Conservation (phyloP, 208 protist species). For the Crithidia expoeki region DNA sequence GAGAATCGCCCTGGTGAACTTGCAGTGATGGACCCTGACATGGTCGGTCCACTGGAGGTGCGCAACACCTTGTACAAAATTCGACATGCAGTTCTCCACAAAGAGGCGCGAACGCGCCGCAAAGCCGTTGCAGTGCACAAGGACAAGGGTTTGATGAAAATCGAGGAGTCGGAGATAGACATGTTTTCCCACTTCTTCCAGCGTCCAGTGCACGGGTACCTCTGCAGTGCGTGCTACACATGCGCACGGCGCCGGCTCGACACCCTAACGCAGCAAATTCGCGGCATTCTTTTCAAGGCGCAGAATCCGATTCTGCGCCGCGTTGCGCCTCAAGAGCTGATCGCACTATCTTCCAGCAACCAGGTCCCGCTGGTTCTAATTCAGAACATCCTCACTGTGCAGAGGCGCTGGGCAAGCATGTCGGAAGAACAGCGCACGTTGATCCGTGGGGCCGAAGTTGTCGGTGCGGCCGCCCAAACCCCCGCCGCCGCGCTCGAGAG, state of each 20-base stretch:
- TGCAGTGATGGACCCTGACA: constrained; percentile 44
- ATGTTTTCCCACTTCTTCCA: constrained; percentile 84
- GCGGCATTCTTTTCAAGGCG: constrained; percentile 65
- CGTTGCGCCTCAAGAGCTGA: constrained; percentile 30
- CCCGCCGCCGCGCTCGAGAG: not conserved
- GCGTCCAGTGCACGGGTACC: constrained; percentile 76
- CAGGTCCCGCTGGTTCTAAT: constrained; percentile 26
- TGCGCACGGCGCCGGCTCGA: constrained; percentile 70
- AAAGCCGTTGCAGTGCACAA: constrained; percentile 49
- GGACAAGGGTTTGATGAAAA: constrained; percentile 80
- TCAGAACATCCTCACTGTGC: constrained; percentile 32
- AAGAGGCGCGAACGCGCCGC: constrained; percentile 50
- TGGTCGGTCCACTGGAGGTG: constrained; percentile 49
- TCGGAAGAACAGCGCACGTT: constrained; percentile 13
- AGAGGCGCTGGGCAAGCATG: constrained; percentile 19
- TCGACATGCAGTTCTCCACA: constrained; percentile 62
- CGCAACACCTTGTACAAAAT: constrained; percentile 72
- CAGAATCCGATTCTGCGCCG: constrained; percentile 64
- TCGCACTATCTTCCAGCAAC: constrained; percentile 25
- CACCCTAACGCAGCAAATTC: constrained; percentile 67
- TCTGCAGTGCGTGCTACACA: constrained; percentile 77
- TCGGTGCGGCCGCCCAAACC: not conserved
- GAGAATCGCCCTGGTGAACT: constrained; percentile 23
- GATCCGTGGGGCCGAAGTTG: not conserved
- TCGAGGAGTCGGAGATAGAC: constrained; percentile 84